A percentile compares a stretch with the other conserved stretches of the same genome.
These are phyloP conservation scores for Thuidium tamariscinum DNA, from an alignment of 225 moss, liverwort and hornwort species.

Conservation along the genomic window DNA sequence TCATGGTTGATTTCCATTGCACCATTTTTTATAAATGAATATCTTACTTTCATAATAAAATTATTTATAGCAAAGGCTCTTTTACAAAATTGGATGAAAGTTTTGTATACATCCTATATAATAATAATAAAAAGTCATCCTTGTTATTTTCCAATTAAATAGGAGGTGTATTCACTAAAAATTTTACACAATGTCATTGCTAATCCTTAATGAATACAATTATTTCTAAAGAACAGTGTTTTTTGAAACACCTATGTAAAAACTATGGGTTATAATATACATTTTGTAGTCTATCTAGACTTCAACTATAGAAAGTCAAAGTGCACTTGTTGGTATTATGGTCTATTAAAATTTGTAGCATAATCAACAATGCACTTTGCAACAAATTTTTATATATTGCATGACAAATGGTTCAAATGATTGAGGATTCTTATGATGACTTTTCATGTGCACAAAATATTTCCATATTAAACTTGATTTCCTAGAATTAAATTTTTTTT, in stretches of 20 bases:
- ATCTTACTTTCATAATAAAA: background rate
- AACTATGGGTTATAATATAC: rapidly evolving
- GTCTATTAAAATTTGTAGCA: no score
- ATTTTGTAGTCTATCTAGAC: rapidly evolving
- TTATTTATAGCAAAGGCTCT: background rate
- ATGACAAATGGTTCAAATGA: background rate
- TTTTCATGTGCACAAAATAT: background rate
- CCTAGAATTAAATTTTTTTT: no score
- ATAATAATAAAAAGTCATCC: background rate
- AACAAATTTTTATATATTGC: rapidly evolving
- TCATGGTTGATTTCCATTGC: background rate
- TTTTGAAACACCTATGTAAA: rapidly evolving
- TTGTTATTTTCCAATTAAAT: no score
- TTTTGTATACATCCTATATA: background rate
- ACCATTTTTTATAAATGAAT: background rate
- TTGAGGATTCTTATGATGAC: no score
- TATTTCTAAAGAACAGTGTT: background rate
- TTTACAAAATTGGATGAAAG: background rate
- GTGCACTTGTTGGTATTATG: background rate
- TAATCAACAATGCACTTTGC: background rate
- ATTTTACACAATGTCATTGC: background rate
- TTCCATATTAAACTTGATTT: background rate
- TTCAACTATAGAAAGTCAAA: background rate
- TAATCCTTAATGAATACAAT: background rate
- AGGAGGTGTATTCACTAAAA: background rate